Evolutionary conservation across 495 filamentous ascomycete genomes (phyloP).

Genomic region (Daldinia loculata): DNA sequence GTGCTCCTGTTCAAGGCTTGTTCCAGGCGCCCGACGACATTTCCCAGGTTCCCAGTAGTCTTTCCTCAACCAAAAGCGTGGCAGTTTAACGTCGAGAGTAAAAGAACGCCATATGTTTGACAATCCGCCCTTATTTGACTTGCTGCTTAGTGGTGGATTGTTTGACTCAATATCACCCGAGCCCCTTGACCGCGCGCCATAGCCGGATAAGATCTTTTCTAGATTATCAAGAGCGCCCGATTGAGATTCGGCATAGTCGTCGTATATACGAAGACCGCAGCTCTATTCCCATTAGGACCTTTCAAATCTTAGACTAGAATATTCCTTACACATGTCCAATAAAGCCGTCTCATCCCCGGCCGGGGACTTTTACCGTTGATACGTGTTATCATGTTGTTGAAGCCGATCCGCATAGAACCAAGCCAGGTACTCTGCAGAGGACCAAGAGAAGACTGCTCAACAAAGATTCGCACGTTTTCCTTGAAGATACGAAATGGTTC

Average conservation of each 20-base stretch:
- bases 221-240: slow-evolving; percentile 8
- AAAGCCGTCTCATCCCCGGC: not conserved
- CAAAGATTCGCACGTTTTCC: slow-evolving; percentile 8
- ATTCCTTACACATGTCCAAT: slow-evolving; percentile 12
- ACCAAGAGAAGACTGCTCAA: not conserved
- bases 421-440: not conserved
- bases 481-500: slow-evolving; percentile 9
- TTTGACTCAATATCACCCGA: not conserved
- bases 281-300: not conserved
- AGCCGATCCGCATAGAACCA: not conserved
- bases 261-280: slow-evolving; percentile 11
- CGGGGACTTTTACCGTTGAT: not conserved
- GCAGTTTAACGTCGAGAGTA: not conserved
- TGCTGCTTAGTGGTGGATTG: not conserved
- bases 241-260: slow-evolving; percentile 26
- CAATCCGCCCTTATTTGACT: not conserved
- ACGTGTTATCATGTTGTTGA: not conserved
- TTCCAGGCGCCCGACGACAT: not conserved
- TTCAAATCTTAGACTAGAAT: too few relatives aligned
- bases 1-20: not conserved
- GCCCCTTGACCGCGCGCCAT: not conserved
- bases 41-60: slow-evolving; percentile 6
- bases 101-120: not conserved
- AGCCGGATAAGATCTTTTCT: slow-evolving; percentile 1
- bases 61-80: slow-evolving; percentile 5